Percentiles rank a stretch among this genome's conserved stretches.
Evolutionary conservation across 768 basidiomycete species (phyloP).

Genomic region (Boletus vermiculosoides): DNA sequence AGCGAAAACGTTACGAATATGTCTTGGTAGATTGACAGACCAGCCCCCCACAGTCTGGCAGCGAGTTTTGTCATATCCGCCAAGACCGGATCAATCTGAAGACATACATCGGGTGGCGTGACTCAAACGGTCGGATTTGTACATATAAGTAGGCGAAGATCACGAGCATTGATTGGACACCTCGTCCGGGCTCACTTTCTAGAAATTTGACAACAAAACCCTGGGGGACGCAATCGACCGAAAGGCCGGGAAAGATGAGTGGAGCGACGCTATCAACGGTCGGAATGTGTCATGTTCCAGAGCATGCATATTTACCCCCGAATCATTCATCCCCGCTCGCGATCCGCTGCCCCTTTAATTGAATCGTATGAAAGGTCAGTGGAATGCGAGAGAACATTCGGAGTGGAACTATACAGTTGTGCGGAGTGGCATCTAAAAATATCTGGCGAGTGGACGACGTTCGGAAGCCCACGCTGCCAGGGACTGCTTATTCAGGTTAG

Average conservation of each 20-base stretch:
- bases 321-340: not conserved
- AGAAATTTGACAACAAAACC: not conserved
- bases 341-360: conserved; percentile 15
- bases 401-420: not conserved
- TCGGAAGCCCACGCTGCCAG: not conserved
- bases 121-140: not conserved
- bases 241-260: conserved; percentile 29
- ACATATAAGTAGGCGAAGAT: conserved; percentile 26
- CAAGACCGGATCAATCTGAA: not conserved
- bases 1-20: not conserved
- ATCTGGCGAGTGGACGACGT: not conserved
- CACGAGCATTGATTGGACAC: conserved; percentile 17
- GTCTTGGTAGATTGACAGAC: not conserved
- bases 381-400: not conserved
- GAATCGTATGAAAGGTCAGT: not conserved
- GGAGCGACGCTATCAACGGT: not conserved
- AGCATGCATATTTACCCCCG: not conserved
- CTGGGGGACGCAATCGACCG: conserved; percentile 11
- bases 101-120: conserved; percentile 10
- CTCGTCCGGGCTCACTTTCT: not conserved
- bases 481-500: not conserved
- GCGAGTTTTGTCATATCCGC: not conserved
- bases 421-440: not conserved
- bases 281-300: not conserved
- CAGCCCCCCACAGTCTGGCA: not conserved